These are phyloP conservation scores for Chrysanthemum seticuspe DNA, from an alignment of 129 eudicot species.

Conservation along the genomic window DNA sequence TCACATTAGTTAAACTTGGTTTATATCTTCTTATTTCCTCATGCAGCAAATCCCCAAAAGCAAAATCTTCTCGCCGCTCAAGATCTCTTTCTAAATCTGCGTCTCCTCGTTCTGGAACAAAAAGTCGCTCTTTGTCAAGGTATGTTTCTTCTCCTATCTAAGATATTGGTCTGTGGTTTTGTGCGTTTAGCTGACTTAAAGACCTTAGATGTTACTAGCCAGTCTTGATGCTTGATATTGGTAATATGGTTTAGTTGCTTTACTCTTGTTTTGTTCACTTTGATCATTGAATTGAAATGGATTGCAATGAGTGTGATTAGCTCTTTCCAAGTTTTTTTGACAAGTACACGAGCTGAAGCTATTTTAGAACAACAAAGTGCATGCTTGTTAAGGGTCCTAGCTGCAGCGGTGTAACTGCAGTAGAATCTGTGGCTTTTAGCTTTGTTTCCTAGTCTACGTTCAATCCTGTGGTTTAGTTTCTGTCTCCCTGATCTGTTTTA, in stretches of 20 bases:
- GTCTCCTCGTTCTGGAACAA: slow-evolving; percentile 64
- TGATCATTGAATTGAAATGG: slow-evolving; percentile 1
- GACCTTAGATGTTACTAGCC: neutral
- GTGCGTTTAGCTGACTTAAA: neutral
- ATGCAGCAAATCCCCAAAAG: slow-evolving; percentile 80
- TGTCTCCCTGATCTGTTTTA: neutral
- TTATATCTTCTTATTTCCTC: neutral
- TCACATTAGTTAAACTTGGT: neutral
- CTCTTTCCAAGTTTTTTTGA: neutral
- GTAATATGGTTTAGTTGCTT: slow-evolving; percentile 2
- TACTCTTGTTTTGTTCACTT: neutral
- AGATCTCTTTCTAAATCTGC: slow-evolving; percentile 70
- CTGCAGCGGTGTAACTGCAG: neutral
- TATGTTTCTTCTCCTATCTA: slow-evolving; percentile 7
- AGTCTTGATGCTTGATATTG: slow-evolving; percentile 9
- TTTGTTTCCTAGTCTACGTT: too few relatives aligned
- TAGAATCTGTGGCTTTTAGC: too few relatives aligned
- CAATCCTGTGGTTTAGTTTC: too few relatives aligned
- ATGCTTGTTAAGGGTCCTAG: slow-evolving; percentile 13
- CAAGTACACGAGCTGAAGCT: slow-evolving; percentile 2
- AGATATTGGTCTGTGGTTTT: neutral
- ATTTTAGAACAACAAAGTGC: slow-evolving; percentile 8
- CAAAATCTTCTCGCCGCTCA: slow-evolving; percentile 64
- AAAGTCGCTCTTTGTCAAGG: slow-evolving; percentile 63
- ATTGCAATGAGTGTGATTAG: slow-evolving; percentile 6